These are phyloP conservation scores for Cyberlindnera mississippiensis DNA, from an alignment of 805 yeast genomes.

Conservation along the genomic window DNA sequence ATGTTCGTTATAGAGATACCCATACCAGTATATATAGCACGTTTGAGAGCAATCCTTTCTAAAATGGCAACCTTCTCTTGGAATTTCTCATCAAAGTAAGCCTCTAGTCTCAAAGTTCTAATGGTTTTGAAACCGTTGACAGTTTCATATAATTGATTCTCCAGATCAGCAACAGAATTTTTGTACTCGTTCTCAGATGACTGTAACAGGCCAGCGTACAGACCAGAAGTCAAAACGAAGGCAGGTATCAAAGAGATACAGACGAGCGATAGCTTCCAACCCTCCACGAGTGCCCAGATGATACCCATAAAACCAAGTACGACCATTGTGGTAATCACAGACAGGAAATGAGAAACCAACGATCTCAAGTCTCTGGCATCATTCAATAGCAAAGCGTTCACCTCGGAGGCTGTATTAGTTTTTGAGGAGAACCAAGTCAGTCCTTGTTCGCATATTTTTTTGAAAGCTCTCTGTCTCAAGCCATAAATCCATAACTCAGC, in stretches of 20 bases:
- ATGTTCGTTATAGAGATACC: constrained; percentile 59
- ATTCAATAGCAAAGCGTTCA: constrained; percentile 68
- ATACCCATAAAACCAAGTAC: constrained; percentile 57
- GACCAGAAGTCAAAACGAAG: constrained; percentile 45
- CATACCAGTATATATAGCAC: constrained; percentile 62
- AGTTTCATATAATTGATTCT: constrained; percentile 48
- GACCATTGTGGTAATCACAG: constrained; percentile 48
- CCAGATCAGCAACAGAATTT: constrained; percentile 48
- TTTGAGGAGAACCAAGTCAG: constrained; percentile 47
- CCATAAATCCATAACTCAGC: constrained; percentile 66
- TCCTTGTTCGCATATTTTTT: constrained; percentile 46
- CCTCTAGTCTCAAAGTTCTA: constrained; percentile 48
- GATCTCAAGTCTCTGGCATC: constrained; percentile 76
- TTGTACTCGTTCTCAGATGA: constrained; percentile 59
- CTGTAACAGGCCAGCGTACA: constrained; percentile 50
- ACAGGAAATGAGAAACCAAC: constrained; percentile 58
- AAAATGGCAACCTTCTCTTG: constrained; percentile 30
- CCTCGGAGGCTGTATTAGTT: constrained; percentile 42
- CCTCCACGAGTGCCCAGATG: constrained; percentile 71
- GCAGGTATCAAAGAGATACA: constrained; percentile 75
- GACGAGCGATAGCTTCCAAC: constrained; percentile 86
- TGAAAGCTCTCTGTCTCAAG: constrained; percentile 48
- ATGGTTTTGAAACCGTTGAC: constrained; percentile 62
- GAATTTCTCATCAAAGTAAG: constrained; percentile 42
- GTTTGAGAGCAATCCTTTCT: constrained; percentile 36